Evolutionary conservation across 108 stramenopile genomes (phyloP), one percentile per base, ranked within the genome.

Genomic region (Nannochloropsis gaditana): DNA sequence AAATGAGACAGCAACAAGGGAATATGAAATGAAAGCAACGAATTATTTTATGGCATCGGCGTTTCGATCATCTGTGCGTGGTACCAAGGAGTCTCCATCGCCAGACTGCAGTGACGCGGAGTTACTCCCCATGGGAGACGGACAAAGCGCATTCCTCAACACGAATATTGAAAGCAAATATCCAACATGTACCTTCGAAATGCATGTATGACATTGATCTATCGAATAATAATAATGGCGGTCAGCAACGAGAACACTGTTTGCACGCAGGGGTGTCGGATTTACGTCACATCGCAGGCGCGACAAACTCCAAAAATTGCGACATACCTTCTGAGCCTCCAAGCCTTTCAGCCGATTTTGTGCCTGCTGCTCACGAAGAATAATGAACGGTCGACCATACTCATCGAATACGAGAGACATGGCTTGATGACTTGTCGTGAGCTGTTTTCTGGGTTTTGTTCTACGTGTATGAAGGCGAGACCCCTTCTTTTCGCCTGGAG

Each of bases 311-410:
- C 44, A 9, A n/a, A 42, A 41, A 19, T 85, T 45, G 11, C 44
- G 82, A 41, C 42, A 31, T 47, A 90, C 92, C 91, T 92, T 93
- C 43, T 92, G 95, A n/a, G 98, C 99, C 59, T 98, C 98, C 43
- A 94, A 82, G 43, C 99, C 99, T 91, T 98, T 97, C 45, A 99
- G 92, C 43, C 99, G 95, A 10, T 91, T 85, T 92, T 97, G 95
- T 81, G 94, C 93, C 93, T 98, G 97, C 87, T 98, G 97, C 91
- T 99, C 99, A 91, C 96, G 94, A 92, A 99, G 91, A 83, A 99
- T 97, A 87, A 99, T 94, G 91, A 98, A 99, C 85, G 99, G 99
- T 84, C 99, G 91, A n/a, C 99, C 99, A 93, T 98, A 99, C 93
- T 99, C 99, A 93, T 99, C 99, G 82, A 93, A 93, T 6, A 93